Evolutionary conservation across 352 stramenopile species (phyloP).

Genomic region (Phytophthora pseudosyringae): DNA sequence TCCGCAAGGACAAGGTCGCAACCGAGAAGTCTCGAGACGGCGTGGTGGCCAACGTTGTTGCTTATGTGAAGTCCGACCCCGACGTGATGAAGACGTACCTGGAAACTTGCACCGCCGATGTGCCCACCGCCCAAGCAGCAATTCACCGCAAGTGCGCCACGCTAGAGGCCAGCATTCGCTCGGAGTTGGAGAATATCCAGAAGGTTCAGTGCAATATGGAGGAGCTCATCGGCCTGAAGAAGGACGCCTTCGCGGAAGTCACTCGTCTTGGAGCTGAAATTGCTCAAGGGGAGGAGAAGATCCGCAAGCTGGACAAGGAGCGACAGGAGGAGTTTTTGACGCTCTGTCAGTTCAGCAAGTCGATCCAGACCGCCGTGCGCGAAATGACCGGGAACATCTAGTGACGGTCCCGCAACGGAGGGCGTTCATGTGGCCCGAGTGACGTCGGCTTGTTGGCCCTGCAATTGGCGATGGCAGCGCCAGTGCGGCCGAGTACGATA

Average conservation of each 20-base stretch:
- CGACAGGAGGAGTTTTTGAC: constrained; percentile 53
- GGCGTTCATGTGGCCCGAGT: constrained; percentile 2
- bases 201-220: constrained; percentile 59
- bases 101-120: constrained; percentile 41
- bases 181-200: constrained; percentile 40
- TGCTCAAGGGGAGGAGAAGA: constrained; percentile 39
- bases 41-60: constrained; percentile 52
- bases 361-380: constrained; percentile 50
- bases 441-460: constrained; percentile 14
- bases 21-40: constrained; percentile 52
- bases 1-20: constrained; percentile 34
- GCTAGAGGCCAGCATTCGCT: constrained; percentile 48
- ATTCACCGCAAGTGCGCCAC: constrained; percentile 59
- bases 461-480: constrained; percentile 1
- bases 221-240: constrained; percentile 61
- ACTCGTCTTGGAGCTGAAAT: constrained; percentile 59
- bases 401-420: background rate
- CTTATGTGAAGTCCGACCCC: constrained; percentile 54
- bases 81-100: constrained; percentile 51
- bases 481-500: constrained; percentile 24
- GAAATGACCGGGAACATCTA: constrained; percentile 31
- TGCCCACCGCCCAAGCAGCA: constrained; percentile 50
- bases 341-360: constrained; percentile 61
- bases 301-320: constrained; percentile 52
- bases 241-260: constrained; percentile 57